These are phyloP conservation scores for Cladosporium sp. DNA, from an alignment of 2,329 filamentous ascomycete species.

Conservation along the genomic window DNA sequence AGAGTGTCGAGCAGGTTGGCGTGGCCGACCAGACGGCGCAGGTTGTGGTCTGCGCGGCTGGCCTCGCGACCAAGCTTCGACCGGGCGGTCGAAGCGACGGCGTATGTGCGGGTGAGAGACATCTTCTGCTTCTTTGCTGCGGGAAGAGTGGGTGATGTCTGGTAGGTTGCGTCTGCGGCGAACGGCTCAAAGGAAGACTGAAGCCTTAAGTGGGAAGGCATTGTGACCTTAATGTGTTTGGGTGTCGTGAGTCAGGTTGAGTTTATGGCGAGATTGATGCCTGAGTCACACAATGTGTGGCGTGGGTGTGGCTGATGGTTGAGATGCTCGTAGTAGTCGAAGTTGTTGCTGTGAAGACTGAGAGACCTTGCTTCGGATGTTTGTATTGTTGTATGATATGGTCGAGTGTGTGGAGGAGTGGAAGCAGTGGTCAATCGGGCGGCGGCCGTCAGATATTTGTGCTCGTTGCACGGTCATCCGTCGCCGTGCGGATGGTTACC, in stretches of 20 bases:
- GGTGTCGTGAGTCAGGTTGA: conserved; percentile 10
- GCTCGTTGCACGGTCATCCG: not conserved
- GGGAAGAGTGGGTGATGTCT: conserved; percentile 35
- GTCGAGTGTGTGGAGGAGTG: not conserved
- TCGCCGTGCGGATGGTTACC: not conserved
- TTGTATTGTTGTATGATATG: not conserved
- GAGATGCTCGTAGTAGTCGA: not conserved
- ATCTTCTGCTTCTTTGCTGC: conserved; percentile 68
- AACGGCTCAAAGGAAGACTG: conserved; percentile 43
- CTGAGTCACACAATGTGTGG: conserved; percentile 15
- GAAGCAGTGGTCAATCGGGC: not conserved
- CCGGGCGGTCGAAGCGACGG: conserved; percentile 91
- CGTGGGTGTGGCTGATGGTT: conserved; percentile 7
- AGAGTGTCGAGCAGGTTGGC: conserved; percentile 95
- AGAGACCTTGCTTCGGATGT: too few species aligned
- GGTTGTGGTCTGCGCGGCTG: conserved; percentile 84
- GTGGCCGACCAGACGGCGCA: conserved; percentile 90
- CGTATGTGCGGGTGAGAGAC: conserved; percentile 98
- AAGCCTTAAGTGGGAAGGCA: conserved; percentile 46
- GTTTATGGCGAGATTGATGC: conserved; percentile 16
- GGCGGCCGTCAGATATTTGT: conserved; percentile 9
- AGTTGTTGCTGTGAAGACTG: not conserved
- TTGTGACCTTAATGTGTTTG: conserved; percentile 25
- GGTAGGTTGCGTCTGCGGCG: conserved; percentile 38
- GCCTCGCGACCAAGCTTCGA: conserved; percentile 94